Percentiles rank a stretch among this genome's conserved stretches.
phyloP scores from a whole-genome alignment of 1,139 yeast genomes.

The Scheffersomyces cryptocercus region DNA sequence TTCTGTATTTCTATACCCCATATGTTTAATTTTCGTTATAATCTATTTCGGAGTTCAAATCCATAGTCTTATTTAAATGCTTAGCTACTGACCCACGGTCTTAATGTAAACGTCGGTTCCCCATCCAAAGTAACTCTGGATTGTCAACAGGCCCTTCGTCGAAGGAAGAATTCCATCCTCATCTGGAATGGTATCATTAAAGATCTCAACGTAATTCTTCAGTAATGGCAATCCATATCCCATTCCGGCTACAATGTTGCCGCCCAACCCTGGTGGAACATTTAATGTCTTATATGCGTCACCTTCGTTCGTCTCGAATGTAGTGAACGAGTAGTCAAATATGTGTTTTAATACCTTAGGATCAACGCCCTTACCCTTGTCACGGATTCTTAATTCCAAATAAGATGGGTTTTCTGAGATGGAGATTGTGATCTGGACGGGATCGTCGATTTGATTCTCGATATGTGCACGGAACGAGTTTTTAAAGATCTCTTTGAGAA shows the following conservation, averaged over 20 bases:
- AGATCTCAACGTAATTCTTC: constrained; percentile 51
- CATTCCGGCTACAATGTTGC: constrained; percentile 87
- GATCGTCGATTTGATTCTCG: constrained; percentile 59
- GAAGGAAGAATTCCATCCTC: constrained; percentile 13
- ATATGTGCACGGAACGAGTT: constrained; percentile 86
- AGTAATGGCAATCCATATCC: constrained; percentile 94
- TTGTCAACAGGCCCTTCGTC: constrained; percentile 65
- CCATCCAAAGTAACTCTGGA: constrained; percentile 82
- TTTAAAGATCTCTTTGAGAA: constrained; percentile 82
- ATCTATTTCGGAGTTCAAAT: too few species aligned
- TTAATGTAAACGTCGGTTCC: constrained; percentile 60
- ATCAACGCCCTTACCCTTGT: constrained; percentile 86
- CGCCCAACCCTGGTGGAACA: constrained; percentile 70
- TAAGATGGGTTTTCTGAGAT: constrained; percentile 43
- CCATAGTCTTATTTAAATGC: too few species aligned
- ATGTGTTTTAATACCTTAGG: constrained; percentile 63
- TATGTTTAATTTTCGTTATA: too few species aligned
- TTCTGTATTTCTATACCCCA: too few species aligned
- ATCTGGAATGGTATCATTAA: constrained; percentile 34
- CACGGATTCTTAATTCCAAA: constrained; percentile 73
- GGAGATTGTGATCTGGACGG: constrained; percentile 70
- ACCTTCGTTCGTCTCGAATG: constrained; percentile 65
- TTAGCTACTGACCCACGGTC: constrained; percentile 27
- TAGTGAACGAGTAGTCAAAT: constrained; percentile 84
- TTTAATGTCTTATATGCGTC: constrained; percentile 60